Base-by-base conservation (phyloP, 2,329 filamentous ascomycete genomes). In the Polytolypa hystricis region DNA sequence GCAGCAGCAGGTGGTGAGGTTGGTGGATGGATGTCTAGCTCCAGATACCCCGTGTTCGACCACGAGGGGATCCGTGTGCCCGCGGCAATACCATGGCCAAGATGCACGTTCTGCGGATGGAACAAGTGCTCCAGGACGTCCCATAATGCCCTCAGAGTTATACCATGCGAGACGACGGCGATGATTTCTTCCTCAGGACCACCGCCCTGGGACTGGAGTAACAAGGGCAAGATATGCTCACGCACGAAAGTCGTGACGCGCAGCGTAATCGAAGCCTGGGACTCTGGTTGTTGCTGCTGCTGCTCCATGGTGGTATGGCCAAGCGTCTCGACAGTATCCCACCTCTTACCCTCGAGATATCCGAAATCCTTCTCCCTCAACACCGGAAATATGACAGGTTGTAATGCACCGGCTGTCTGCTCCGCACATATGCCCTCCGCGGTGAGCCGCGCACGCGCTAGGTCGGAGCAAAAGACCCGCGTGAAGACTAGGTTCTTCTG, bases 121-220 rank as follows among this genome's bases (percentile, higher is more conserved):
- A 84, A 70, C 3, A 73, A 67, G 9, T 63, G 58, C 5, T 80
- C 61, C 10, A 93, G 55, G 9, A 70, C 66, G 38, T 70, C 69
- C 69, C 81, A 79, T 0, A 94, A 58, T 20, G 75, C 69, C 2
- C 74, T 75, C 2, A 94, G 70, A 27, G 93, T 76, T 42, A 93
- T 79, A 11, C 87, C 86, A 51, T 95, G 87, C 2, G 86, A 81
- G 3, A 93, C 81, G 10, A 93, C 61, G 1, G 76, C 78, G 9
- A 85, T 62, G 2, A 66, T 61, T 5, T 56, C 50, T 8, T 65
- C 55, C 7, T 49, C 40, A 5, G 45, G 33, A 2, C 45, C 41
- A 0, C 54, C 45, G 8, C 56, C 45, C 8, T 63, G 45, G n/a
- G n/a, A n/a, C n/a, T n/a, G n/a, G n/a, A n/a, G n/a, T 11, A 80